phyloP scores from a whole-genome alignment of 306 rosid species.

The Quercus aquifolioides region DNA sequence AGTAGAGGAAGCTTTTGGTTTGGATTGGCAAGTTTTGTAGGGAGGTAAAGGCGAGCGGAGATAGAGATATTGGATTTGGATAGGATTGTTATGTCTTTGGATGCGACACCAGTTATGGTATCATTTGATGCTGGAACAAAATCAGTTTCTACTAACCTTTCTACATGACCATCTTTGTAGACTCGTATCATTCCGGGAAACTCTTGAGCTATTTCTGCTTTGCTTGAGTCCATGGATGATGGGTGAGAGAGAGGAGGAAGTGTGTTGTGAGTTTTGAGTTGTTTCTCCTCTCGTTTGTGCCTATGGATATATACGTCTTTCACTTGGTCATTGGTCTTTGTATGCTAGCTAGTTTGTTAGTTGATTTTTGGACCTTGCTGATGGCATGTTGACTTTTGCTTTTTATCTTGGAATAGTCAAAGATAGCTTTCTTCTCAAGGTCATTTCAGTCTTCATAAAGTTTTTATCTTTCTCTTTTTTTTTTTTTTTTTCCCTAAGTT shows the following conservation, averaged over 20 bases:
- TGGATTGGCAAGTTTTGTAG: slow-evolving; percentile 1
- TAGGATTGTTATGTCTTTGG: slow-evolving; percentile 35
- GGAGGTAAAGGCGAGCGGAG: slow-evolving; percentile 41
- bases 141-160: slow-evolving; percentile 27
- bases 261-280: background rate
- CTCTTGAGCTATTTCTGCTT: slow-evolving; percentile 18
- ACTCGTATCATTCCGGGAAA: slow-evolving; percentile 15
- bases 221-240: slow-evolving; percentile 5
- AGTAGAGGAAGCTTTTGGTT: slow-evolving; percentile 31
- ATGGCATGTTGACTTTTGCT: background rate
- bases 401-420: too few species aligned
- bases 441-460: too few species aligned
- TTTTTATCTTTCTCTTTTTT: too few species aligned
- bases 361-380: background rate
- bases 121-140: slow-evolving; percentile 23
- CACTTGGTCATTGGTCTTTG: background rate
- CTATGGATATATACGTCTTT: background rate
- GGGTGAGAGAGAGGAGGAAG: background rate
- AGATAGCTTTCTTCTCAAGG: too few species aligned
- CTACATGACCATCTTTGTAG: slow-evolving; percentile 24
- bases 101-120: slow-evolving; percentile 7
- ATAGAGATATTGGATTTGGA: slow-evolving; percentile 5
- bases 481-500: too few species aligned
- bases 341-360: background rate
- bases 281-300: background rate